Percentiles rank a stretch among this genome's conserved stretches.
Conservation (phyloP, 768 basidiomycete species). For the Nevesoporus exiguus region DNA sequence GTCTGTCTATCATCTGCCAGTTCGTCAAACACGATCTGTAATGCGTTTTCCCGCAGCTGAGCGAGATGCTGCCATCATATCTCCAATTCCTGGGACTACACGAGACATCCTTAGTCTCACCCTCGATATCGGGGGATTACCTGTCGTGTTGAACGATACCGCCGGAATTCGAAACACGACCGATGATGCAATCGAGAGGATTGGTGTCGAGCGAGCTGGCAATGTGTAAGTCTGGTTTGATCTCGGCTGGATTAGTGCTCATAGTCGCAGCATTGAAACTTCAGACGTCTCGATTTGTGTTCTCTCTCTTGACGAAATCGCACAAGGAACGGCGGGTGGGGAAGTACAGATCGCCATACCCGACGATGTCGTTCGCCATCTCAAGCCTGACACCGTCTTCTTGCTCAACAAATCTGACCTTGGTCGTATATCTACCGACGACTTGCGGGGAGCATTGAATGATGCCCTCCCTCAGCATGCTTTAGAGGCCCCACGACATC, state of each 20-base stretch:
- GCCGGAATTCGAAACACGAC: slow-evolving; percentile 73
- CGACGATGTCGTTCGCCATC: slow-evolving; percentile 42
- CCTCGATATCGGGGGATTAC: slow-evolving; percentile 84
- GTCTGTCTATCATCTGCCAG: slow-evolving; percentile 35
- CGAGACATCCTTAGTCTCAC: slow-evolving; percentile 83
- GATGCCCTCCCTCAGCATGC: slow-evolving; percentile 9
- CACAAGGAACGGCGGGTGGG: slow-evolving; percentile 6
- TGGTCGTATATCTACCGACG: slow-evolving; percentile 13
- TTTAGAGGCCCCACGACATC: neutral
- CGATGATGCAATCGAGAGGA: slow-evolving; percentile 67
- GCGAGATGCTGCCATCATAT: slow-evolving; percentile 87
- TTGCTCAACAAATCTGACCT: slow-evolving; percentile 81
- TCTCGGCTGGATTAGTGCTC: neutral
- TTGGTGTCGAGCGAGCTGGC: slow-evolving; percentile 75
- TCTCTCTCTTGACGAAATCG: slow-evolving; percentile 58
- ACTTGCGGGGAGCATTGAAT: slow-evolving; percentile 19
- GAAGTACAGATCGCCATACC: slow-evolving; percentile 37
- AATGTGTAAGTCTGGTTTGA: slow-evolving; percentile 48
- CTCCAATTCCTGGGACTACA: slow-evolving; percentile 84
- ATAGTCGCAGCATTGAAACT: slow-evolving; percentile 49
- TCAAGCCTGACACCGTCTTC: slow-evolving; percentile 59
- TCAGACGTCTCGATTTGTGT: slow-evolving; percentile 81
- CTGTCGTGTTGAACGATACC: slow-evolving; percentile 79
- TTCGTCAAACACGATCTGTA: neutral
- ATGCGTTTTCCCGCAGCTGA: slow-evolving; percentile 51